Conservation (phyloP, 805 yeast species). For the Metschnikowia peoriensis region DNA sequence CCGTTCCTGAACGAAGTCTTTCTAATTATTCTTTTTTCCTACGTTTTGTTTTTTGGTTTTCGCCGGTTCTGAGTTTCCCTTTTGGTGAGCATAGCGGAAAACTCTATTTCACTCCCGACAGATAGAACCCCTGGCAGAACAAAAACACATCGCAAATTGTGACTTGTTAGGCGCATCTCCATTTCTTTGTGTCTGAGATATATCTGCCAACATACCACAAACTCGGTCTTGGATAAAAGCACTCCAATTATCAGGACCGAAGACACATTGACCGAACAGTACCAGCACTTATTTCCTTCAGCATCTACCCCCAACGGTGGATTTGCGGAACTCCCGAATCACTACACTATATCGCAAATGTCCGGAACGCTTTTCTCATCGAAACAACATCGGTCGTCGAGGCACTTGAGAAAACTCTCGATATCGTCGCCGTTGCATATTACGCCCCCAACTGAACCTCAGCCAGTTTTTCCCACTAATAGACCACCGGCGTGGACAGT, state of each 20-base stretch:
- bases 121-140: neutral
- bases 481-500: conserved; percentile 13
- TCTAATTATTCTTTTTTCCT: neutral
- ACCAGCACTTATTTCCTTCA: neutral
- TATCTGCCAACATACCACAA: neutral
- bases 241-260: neutral
- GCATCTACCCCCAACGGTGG: neutral
- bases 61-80: neutral
- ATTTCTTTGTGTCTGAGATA: neutral
- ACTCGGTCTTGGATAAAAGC: neutral
- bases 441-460: conserved; percentile 4
- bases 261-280: neutral
- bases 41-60: too few relatives aligned
- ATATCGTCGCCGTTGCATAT: conserved; percentile 4
- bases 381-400: neutral
- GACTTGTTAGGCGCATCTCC: neutral
- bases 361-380: conserved; percentile 6
- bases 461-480: neutral
- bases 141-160: neutral
- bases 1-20: neutral
- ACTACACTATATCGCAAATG: conserved; percentile 1
- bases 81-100: neutral
- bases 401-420: conserved; percentile 3
- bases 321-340: neutral
- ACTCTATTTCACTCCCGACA: neutral